Evolutionary conservation across 352 stramenopile species (phyloP).

Genomic region (Phytophthora idaei): DNA sequence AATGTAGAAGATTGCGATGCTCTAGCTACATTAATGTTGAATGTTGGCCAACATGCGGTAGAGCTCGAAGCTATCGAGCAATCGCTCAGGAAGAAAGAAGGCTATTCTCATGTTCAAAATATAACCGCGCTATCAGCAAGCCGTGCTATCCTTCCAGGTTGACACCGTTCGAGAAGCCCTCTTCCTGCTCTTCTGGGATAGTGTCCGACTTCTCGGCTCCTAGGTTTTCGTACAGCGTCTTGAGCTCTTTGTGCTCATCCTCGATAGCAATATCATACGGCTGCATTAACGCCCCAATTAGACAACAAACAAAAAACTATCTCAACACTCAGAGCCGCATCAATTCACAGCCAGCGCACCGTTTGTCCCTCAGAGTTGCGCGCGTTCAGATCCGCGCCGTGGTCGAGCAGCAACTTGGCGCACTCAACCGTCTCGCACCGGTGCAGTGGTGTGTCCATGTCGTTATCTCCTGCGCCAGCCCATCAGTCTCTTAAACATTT

Average conservation of each 20-base stretch:
- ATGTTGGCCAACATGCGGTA: too few relatives aligned
- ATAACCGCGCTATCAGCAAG: too few relatives aligned
- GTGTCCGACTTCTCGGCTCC: slow-evolving; percentile 57
- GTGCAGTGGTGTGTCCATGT: slow-evolving; percentile 72
- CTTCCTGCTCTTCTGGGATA: slow-evolving; percentile 37
- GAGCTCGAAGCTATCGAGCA: too few relatives aligned
- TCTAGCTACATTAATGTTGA: background rate
- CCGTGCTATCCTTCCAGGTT: slow-evolving; percentile 27
- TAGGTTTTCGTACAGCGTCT: slow-evolving; percentile 49
- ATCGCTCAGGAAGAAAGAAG: too few relatives aligned
- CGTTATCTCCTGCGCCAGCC: slow-evolving; percentile 49
- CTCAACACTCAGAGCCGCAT: background rate
- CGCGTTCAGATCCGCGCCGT: slow-evolving; percentile 67
- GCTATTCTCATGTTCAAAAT: too few relatives aligned
- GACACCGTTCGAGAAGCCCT: slow-evolving; percentile 30
- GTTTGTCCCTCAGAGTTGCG: slow-evolving; percentile 64
- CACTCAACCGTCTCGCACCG: slow-evolving; percentile 65
- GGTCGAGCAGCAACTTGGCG: slow-evolving; percentile 57
- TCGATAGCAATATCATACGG: slow-evolving; percentile 68
- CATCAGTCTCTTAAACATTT: background rate
- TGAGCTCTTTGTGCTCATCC: slow-evolving; percentile 62
- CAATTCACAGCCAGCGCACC: slow-evolving; percentile 26
- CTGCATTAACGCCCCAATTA: slow-evolving; percentile 28
- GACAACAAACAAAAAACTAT: background rate
- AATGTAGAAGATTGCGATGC: too few relatives aligned